Evolutionary conservation across 73 alveolate species (phyloP), one percentile per base, ranked within the genome.

Genomic region (Loxodes magnus): DNA sequence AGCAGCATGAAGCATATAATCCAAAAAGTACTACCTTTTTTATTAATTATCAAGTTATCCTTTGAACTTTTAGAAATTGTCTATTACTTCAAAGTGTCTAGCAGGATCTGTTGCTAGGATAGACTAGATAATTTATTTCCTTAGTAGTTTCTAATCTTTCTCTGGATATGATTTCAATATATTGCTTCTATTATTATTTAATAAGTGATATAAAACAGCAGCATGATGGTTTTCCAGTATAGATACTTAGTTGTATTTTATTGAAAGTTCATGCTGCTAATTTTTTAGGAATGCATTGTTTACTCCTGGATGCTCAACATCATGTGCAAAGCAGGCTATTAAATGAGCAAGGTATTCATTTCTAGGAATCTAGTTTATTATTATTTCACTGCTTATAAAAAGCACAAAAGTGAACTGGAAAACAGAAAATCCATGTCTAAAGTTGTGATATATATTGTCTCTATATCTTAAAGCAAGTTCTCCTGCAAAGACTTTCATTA

Each of bases 61-160:
- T 17, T 54, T 34, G 12, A 28, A 50, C 0, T 35, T 62, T 62
- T 57, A 59, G 0, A 38, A 51, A 23, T 35, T 49, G 33, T 51
- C 71, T 24, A 71, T 46, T 0, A 71, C 84, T 33, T 51, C 42
- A 24, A 38, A 57, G 52, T 71, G 84, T 19, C 63, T 57, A 19
- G 71, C 58, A 77, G 63, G 59, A 62, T 71, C 84, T 0, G 84
- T 71, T 20, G 80, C 80, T 9, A 71, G 23, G 37, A 71, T 63
- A 1, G 74, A 67, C 27, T 49, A 64, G 9, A 71, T 31, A 0
- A 71, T 71, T 48, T 62, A 43, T 63, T 67, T 51, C 51, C 84
- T 63, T 43, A 35, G 31, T 1, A 55, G 41, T 28, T 73, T 51
- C 30, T 35, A 49, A 41, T 55, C 84, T 36, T 60, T 70, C 23